Percentiles rank a stretch among this genome's conserved stretches.
Evolutionary conservation across 2,329 filamentous ascomycete species (phyloP).

Genomic region (Helotiales sp.): DNA sequence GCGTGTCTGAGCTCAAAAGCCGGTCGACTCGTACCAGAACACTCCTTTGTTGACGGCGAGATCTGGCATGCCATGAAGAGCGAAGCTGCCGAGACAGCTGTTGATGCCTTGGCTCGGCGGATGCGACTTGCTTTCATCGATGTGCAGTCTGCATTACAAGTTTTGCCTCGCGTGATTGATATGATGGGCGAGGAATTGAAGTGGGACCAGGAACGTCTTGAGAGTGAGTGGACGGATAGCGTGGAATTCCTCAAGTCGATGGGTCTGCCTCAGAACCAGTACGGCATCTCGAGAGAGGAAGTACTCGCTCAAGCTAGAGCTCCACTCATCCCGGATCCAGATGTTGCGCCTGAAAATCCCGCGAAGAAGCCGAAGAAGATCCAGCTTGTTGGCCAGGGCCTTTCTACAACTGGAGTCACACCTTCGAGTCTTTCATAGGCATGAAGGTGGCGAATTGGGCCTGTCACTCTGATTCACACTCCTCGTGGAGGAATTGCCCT

Average conservation of each 20-base stretch:
- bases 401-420: not conserved
- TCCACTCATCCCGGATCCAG: not conserved
- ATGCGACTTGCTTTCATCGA: not conserved
- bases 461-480: no score
- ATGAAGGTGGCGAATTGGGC: not conserved
- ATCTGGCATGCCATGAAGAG: not conserved
- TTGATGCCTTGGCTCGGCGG: not conserved
- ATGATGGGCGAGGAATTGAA: conserved; percentile 1
- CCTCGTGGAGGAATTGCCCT: no score
- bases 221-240: not conserved
- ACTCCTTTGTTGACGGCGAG: not conserved
- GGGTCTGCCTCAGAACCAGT: not conserved
- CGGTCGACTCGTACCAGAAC: not conserved
- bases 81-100: not conserved
- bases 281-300: not conserved
- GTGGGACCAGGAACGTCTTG: not conserved
- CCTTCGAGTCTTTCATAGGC: not conserved
- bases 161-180: not conserved
- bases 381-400: not conserved
- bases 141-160: not conserved
- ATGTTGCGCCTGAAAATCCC: not conserved
- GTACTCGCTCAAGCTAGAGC: not conserved
- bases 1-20: not conserved
- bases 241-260: not conserved
- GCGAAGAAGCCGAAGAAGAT: not conserved